Evolutionary conservation across 768 basidiomycete genomes (phyloP).

Genomic region (Lactarius trivialis): DNA sequence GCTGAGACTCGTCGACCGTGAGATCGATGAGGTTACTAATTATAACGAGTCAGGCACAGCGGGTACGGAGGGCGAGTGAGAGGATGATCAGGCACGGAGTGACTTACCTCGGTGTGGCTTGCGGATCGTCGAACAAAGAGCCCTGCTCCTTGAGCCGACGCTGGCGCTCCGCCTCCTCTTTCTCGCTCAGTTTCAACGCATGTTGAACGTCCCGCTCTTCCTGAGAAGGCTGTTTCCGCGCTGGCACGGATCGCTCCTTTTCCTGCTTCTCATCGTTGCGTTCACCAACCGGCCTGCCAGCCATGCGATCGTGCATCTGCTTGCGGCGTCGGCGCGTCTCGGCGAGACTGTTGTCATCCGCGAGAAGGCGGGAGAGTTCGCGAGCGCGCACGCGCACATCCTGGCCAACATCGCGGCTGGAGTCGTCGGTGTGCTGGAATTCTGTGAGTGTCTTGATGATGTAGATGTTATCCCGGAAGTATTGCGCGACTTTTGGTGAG

Average conservation of each 20-base stretch:
- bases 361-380: constrained; percentile 87
- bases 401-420: constrained; percentile 87
- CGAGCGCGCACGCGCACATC: constrained; percentile 95
- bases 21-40: constrained; percentile 14
- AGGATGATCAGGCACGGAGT: constrained; percentile 38
- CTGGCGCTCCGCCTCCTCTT: constrained; percentile 75
- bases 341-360: constrained; percentile 71
- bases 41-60: neutral
- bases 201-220: constrained; percentile 76
- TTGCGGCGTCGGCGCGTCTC: constrained; percentile 74
- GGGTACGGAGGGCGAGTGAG: neutral
- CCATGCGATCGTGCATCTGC: constrained; percentile 88
- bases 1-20: constrained; percentile 21
- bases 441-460: constrained; percentile 97
- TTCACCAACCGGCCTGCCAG: constrained; percentile 39
- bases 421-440: constrained; percentile 92
- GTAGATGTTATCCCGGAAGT: constrained; percentile 93
- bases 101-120: constrained; percentile 35
- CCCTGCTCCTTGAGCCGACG: constrained; percentile 59
- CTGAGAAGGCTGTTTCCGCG: constrained; percentile 26
- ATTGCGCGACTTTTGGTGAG: constrained; percentile 92
- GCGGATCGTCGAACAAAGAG: constrained; percentile 71
- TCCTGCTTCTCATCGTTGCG: constrained; percentile 30
- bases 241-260: constrained; percentile 19
- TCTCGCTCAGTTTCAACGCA: constrained; percentile 82